Base-by-base conservation (phyloP, 768 basidiomycete species). In the Hortiboletus campestris region DNA sequence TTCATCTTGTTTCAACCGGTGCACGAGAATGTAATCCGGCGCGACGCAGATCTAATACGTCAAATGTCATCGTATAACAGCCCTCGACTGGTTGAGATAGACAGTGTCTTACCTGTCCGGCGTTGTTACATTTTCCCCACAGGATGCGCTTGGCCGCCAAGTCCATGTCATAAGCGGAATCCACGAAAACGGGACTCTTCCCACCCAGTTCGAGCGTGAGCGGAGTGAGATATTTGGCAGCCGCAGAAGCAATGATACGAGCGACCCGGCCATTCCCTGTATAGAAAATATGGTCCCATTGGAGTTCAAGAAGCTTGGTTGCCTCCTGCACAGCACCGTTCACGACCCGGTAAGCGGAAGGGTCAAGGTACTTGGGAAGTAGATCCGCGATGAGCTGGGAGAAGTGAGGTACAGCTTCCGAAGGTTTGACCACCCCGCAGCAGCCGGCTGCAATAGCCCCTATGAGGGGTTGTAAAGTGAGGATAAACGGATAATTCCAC, bases 401-500 rank as follows among this genome's bases (percentile, higher is more conserved):
- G 53, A 74, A 75, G 40, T 76, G 69, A 0, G 85, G 80, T 0
- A 76, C 67, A 13, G 42, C 46, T 63, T 91, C 90, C 9, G 88
- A 89, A 0, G 80, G 79, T 64, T 91, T 91, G 63, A 90, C 44
- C 10, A 84, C 76, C 0, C 78, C 80, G n/a, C 83, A 78, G 62
- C 85, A 88, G 0, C 89, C 90, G 1, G 88, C 88, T 0, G 87
- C 77, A 46, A 92, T 86, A 1, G 89, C 89, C 5, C 88, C 89
- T 47, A 80, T 75, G 20, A 86, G 71, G 4, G 88, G 86, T 38
- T 79, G 78, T 7, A 88, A 66, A 6, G 64, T 74, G 32, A 86
- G 75, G 11, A 82, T 70, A 48, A 83, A 62, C 0, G 86, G 86
- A 60, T 82, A 88, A 62, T 88, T 88, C 84, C 84, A 87, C 2